These are phyloP conservation scores for Ustilago crameri DNA, from an alignment of 1,284 basidiomycete species.

Conservation along the genomic window DNA sequence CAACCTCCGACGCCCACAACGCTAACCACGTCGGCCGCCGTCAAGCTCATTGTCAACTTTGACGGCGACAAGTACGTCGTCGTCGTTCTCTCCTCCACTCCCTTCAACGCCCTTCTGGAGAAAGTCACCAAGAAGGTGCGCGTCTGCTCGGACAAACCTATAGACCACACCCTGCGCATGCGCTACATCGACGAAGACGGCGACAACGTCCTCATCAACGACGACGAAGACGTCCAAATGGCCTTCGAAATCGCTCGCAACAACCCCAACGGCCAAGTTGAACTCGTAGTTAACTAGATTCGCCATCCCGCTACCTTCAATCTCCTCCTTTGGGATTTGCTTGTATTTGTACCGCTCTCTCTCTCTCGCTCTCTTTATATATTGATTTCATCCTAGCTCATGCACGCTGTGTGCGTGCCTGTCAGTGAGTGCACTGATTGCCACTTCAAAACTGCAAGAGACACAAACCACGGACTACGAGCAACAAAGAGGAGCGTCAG, in stretches of 20 bases:
- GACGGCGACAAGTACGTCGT: slow-evolving; percentile 91
- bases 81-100: slow-evolving; percentile 80
- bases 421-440: too few species aligned
- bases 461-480: too few species aligned
- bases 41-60: slow-evolving; percentile 76
- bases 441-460: too few species aligned
- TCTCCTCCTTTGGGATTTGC: neutral
- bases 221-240: slow-evolving; percentile 66
- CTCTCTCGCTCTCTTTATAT: too few species aligned
- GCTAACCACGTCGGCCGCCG: slow-evolving; percentile 39
- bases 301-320: too few species aligned
- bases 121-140: slow-evolving; percentile 92
- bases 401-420: too few species aligned
- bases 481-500: too few species aligned
- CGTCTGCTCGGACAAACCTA: slow-evolving; percentile 68
- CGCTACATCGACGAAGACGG: slow-evolving; percentile 66
- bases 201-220: slow-evolving; percentile 61
- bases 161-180: slow-evolving; percentile 37
- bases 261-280: slow-evolving; percentile 41
- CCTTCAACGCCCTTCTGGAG: slow-evolving; percentile 84
- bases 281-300: slow-evolving; percentile 38
- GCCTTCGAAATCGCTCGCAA: slow-evolving; percentile 53
- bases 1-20: slow-evolving; percentile 1
- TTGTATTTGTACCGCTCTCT: slow-evolving; percentile 9
- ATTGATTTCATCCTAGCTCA: too few species aligned